Conservation (phyloP, 352 stramenopile genomes). For the Phytopythium delawarense region DNA sequence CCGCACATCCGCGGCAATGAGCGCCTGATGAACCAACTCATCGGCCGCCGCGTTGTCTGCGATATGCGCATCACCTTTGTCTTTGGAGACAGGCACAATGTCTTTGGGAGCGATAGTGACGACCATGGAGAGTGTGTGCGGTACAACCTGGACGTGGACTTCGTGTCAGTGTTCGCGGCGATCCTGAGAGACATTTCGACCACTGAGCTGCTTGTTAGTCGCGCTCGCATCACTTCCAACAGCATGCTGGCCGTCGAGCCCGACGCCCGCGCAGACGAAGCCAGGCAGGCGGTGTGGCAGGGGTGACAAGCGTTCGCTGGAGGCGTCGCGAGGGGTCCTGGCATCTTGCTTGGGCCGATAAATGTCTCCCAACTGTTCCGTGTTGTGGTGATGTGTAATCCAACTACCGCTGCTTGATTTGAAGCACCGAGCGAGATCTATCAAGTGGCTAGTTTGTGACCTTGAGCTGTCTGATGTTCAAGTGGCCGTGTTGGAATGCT, state of each 20-base stretch:
- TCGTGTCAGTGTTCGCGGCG: background rate
- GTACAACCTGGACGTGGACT: slow-evolving; percentile 1
- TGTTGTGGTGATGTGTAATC: too few relatives aligned
- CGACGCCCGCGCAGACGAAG: background rate
- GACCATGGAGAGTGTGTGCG: background rate
- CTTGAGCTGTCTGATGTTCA: too few relatives aligned
- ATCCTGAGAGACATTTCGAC: background rate
- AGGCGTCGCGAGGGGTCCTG: too few relatives aligned
- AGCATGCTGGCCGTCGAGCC: slow-evolving; percentile 4
- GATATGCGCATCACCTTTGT: slow-evolving; percentile 3
- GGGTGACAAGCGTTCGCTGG: background rate
- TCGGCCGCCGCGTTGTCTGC: background rate
- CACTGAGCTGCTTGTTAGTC: background rate
- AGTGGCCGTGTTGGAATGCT: too few relatives aligned
- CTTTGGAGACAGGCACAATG: background rate
- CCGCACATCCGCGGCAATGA: slow-evolving; percentile 14
- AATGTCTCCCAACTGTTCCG: too few relatives aligned
- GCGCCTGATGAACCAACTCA: background rate
- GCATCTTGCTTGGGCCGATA: too few relatives aligned
- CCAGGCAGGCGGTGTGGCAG: background rate
- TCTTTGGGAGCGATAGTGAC: background rate
- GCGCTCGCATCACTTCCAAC: slow-evolving; percentile 2
- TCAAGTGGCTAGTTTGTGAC: too few relatives aligned
- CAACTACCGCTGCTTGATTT: too few relatives aligned
- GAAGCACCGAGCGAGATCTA: too few relatives aligned